Evolutionary conservation across 1,139 yeast genomes (phyloP).

Genomic region (Debaryomyces fabryi): DNA sequence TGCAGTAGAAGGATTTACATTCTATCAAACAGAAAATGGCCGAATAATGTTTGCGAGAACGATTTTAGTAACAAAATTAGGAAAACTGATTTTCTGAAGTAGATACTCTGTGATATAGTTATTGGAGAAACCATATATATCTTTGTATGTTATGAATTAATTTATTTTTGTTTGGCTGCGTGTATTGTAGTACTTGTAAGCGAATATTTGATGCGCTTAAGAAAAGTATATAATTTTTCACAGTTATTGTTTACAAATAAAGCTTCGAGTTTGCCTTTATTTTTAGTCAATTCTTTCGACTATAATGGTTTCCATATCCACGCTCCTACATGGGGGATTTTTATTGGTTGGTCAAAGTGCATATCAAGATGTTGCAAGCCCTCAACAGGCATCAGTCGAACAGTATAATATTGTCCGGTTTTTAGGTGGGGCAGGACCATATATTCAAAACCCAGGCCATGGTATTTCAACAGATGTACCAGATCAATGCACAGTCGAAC

Average conservation of each 20-base stretch:
- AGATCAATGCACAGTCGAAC: slow-evolving; percentile 56
- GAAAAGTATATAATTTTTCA: not conserved
- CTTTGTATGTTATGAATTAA: too few species aligned
- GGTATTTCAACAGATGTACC: slow-evolving; percentile 55
- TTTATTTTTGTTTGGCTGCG: too few species aligned
- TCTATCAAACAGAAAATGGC: too few species aligned
- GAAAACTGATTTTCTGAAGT: too few species aligned
- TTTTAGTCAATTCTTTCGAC: not conserved
- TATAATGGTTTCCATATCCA: slow-evolving; percentile 36
- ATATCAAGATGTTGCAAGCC: slow-evolving; percentile 33
- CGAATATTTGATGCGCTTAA: not conserved
- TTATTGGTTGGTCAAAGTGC: slow-evolving; percentile 28
- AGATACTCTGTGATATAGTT: too few species aligned
- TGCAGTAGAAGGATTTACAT: too few species aligned
- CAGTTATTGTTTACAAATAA: not conserved
- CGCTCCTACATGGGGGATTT: slow-evolving; percentile 30
- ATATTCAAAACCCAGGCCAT: slow-evolving; percentile 44
- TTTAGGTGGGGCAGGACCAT: slow-evolving; percentile 54
- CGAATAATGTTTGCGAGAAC: too few species aligned
- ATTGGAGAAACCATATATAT: not conserved
- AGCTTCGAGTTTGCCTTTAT: not conserved
- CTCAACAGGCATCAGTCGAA: slow-evolving; percentile 39
- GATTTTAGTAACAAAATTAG: too few species aligned
- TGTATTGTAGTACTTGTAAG: too few species aligned
- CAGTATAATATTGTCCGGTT: slow-evolving; percentile 45